Base-by-base conservation (phyloP, 768 basidiomycete genomes). In the Boletus speciosus region DNA sequence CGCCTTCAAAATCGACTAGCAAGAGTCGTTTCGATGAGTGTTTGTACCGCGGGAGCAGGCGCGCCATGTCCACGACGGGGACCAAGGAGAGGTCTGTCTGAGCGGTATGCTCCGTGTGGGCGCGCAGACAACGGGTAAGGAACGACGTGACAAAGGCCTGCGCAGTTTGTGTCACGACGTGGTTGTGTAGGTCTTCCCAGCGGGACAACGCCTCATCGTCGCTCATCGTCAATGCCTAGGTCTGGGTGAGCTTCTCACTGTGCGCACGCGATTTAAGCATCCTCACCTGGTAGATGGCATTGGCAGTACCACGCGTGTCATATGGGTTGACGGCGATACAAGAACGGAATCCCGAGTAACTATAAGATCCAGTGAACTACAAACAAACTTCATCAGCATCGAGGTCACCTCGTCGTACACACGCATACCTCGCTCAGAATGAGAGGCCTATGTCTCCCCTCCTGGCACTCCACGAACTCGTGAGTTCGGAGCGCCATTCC, bases 281-380 rank as follows among this genome's bases (percentile, higher is more conserved):
- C 31, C 61, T 49, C 36, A 65, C 69, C 56, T 83, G 80, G 47
- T 83, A 58, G 59, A 94, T 93, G 3, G 91, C 92, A 29, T 83
- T 76, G 0, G 93, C 89, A 2, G 93, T 93, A n/a, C 85, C 86
- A 29, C 88, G 81, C 37, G 81, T 81, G 60, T 92, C 90, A 81
- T 88, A 93, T 1, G 91, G 92, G 65, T 93, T 93, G 67, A 93
- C 78, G 12, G 87, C 84, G 43, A 93, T 88, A 59, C 90, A 93
- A 12, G 86, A 88, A 38, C 91, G 76, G 74, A 94, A 94, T 14
- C 92, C 91, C 44, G 85, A 86, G 64, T 90, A 92, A 60, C 83
- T 87, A 65, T 93, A 93, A 6, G 84, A 85, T 11, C 92, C 93
- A 0, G 92, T 88, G 66, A 94, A 94, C 84, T 90, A 59, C 12